Conservation (phyloP, 306 rosid genomes). For the Delonix regia region DNA sequence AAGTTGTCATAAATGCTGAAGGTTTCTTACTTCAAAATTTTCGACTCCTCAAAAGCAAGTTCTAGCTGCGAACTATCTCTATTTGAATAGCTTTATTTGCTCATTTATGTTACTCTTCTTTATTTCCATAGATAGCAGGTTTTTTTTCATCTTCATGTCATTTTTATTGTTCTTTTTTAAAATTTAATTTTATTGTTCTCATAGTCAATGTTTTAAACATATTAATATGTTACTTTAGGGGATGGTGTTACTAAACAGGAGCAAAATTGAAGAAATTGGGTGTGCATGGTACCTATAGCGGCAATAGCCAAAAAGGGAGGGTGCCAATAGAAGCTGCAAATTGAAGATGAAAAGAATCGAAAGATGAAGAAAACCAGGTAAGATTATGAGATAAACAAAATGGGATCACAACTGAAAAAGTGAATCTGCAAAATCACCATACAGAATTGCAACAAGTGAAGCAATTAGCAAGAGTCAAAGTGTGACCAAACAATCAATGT, state of each 20-base stretch:
- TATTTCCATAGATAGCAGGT: no score
- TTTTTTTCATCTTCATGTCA: no score
- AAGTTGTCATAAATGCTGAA: no score
- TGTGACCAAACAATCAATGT: background rate
- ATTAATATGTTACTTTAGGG: no score
- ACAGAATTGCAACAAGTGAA: background rate
- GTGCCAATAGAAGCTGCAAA: background rate
- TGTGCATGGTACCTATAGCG: slow-evolving; percentile 82
- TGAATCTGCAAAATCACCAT: background rate
- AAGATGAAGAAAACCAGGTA: background rate
- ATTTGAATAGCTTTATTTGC: no score
- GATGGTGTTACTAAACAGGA: slow-evolving; percentile 76
- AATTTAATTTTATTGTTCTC: no score
- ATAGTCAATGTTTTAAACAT: no score
- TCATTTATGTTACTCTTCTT: no score
- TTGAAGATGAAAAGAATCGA: background rate
- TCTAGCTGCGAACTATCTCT: no score
- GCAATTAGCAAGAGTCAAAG: slow-evolving; percentile 5
- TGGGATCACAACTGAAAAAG: background rate
- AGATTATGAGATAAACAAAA: background rate
- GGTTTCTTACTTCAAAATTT: no score
- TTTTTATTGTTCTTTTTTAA: no score
- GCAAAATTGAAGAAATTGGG: slow-evolving; percentile 74
- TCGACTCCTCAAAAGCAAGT: no score
- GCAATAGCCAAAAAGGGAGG: slow-evolving; percentile 43